These are phyloP conservation scores for Ceratobasidium sp. DNA, from an alignment of 1,284 basidiomycete genomes.

Conservation along the genomic window DNA sequence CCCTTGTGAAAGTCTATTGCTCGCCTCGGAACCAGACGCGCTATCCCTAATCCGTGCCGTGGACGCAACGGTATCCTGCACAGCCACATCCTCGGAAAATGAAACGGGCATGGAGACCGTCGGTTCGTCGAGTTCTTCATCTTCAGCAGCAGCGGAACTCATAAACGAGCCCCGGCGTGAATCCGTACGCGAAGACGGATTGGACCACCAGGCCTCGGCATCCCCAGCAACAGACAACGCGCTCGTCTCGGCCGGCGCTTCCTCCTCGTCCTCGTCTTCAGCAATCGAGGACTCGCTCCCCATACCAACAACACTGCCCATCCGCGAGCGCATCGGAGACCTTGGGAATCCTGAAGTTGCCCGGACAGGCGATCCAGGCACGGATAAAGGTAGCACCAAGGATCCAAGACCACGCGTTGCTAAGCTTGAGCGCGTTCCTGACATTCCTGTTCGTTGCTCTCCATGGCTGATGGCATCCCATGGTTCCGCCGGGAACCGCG, in stretches of 20 bases:
- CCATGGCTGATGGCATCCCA: constrained; percentile 38
- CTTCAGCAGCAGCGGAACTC: background rate
- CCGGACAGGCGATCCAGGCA: constrained; percentile 10
- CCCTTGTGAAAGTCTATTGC: constrained; percentile 9
- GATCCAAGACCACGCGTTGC: constrained; percentile 29
- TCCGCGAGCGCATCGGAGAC: constrained; percentile 19
- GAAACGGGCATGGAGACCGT: constrained; percentile 4
- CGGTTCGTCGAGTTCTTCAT: constrained; percentile 22
- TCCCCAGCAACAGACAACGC: background rate
- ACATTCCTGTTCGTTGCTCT: background rate
- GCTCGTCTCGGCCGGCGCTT: background rate
- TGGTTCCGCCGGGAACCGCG: constrained; percentile 43
- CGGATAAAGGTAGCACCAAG: constrained; percentile 11
- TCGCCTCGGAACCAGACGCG: background rate
- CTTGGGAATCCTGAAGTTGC: background rate
- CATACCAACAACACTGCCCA: constrained; percentile 9
- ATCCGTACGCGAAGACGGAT: constrained; percentile 1
- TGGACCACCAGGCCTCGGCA: constrained; percentile 29
- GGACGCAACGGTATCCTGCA: constrained; percentile 20
- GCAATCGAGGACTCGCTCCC: constrained; percentile 29
- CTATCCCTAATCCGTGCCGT: constrained; percentile 19
- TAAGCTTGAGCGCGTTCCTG: background rate
- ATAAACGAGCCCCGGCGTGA: constrained; percentile 21
- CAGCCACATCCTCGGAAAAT: background rate
- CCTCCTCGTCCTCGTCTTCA: constrained; percentile 32